Evolutionary conservation across 2,329 filamentous ascomycete genomes (phyloP).

Genomic region (Dactylellina leptospora): DNA sequence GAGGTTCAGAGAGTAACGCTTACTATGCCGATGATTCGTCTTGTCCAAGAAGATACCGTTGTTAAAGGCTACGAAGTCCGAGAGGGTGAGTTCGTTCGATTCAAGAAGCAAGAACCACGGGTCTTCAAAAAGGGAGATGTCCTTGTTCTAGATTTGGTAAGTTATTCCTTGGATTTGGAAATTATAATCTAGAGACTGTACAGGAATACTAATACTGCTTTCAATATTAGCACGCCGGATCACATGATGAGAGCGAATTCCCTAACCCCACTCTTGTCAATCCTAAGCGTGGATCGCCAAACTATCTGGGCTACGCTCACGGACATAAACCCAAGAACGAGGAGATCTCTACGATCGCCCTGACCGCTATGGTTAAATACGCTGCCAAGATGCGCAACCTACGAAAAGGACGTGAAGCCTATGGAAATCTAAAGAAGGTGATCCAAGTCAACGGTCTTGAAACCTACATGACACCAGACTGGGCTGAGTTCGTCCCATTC

Average conservation of each 20-base stretch:
- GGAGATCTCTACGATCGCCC: conserved; percentile 69
- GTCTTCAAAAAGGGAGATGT: conserved; percentile 5
- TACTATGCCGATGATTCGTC: conserved; percentile 1
- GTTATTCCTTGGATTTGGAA: conserved; percentile 70
- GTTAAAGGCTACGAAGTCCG: not conserved
- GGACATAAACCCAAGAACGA: conserved; percentile 71
- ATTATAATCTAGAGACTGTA: no score
- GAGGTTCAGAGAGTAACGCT: conserved; percentile 63
- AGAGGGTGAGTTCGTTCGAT: not conserved
- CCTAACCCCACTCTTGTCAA: conserved; percentile 70
- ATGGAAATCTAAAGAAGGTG: conserved; percentile 75
- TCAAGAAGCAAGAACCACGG: conserved; percentile 5
- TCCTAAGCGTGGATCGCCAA: conserved; percentile 70
- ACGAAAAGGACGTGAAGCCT: conserved; percentile 69
- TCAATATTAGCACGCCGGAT: no score
- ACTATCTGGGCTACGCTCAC: conserved; percentile 72
- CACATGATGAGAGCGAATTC: conserved; percentile 69
- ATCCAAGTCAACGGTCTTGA: conserved; percentile 66
- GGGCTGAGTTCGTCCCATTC: conserved; percentile 68
- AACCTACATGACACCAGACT: conserved; percentile 73
- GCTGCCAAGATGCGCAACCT: conserved; percentile 71
- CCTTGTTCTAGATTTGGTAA: conserved; percentile 5
- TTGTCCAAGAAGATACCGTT: conserved; percentile 10
- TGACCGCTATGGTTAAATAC: conserved; percentile 74
- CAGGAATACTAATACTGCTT: no score